Conservation (phyloP, 2,329 filamentous ascomycete genomes). For the Hysterium pulicare region DNA sequence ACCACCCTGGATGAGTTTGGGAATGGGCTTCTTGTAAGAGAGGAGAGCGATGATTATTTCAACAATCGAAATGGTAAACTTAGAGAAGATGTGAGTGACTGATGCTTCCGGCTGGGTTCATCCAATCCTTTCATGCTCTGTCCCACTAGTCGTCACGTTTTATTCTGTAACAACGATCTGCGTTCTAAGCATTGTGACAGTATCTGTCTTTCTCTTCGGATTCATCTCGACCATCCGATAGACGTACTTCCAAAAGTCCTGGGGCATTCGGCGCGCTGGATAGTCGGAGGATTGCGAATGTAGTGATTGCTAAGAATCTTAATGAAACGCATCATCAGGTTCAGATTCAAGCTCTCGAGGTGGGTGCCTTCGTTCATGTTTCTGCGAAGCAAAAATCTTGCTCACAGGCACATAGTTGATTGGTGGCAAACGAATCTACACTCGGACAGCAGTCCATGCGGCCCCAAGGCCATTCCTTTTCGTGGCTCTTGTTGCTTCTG, state of each 20-base stretch:
- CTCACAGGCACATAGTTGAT: slow-evolving; percentile 65
- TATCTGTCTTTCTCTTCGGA: slow-evolving; percentile 18
- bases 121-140: neutral
- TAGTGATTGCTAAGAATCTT: slow-evolving; percentile 78
- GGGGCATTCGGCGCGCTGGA: slow-evolving; percentile 39
- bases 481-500: slow-evolving; percentile 63
- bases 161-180: too few species aligned
- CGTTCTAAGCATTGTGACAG: too few species aligned
- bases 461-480: slow-evolving; percentile 79
- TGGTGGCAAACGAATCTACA: slow-evolving; percentile 73
- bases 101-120: slow-evolving; percentile 4
- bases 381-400: neutral
- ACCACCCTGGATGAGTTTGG: slow-evolving; percentile 82
- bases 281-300: slow-evolving; percentile 66
- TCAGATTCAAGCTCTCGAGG: slow-evolving; percentile 73
- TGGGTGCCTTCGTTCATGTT: slow-evolving; percentile 19
- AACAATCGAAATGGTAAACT: slow-evolving; percentile 9
- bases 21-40: slow-evolving; percentile 59
- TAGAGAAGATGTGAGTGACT: slow-evolving; percentile 14
- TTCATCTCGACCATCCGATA: slow-evolving; percentile 16
- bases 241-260: slow-evolving; percentile 31
- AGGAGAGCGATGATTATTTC: slow-evolving; percentile 24
- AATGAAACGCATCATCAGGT: slow-evolving; percentile 69
- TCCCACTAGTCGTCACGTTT: too few species aligned
- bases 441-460: slow-evolving; percentile 67